A percentile compares a stretch with the other conserved stretches of the same genome.
Evolutionary conservation across 106 monocot genomes (phyloP).

Genomic region (Phalaenopsis aphrodite): DNA sequence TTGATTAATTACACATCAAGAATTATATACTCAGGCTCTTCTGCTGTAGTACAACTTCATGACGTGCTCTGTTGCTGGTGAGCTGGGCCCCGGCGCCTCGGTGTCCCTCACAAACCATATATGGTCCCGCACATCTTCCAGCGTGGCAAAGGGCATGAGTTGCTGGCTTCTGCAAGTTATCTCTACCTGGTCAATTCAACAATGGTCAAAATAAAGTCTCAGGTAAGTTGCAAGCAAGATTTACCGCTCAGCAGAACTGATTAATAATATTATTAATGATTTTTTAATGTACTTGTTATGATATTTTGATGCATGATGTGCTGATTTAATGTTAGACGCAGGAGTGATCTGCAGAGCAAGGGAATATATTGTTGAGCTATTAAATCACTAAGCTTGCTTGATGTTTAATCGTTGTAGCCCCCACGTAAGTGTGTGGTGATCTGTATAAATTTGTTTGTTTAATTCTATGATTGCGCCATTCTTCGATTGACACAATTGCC

Average conservation of each 20-base stretch:
- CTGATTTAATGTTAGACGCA: too few species aligned
- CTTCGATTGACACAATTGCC: too few species aligned
- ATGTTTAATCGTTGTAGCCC: neutral
- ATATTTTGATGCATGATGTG: too few species aligned
- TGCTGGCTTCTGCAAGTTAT: constrained; percentile 55
- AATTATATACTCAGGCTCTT: constrained; percentile 4
- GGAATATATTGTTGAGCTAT: neutral
- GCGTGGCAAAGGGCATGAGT: constrained; percentile 34
- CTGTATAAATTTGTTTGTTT: too few species aligned
- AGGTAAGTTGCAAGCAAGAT: too few species aligned
- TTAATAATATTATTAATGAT: too few species aligned
- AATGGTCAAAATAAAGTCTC: too few species aligned
- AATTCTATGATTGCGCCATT: too few species aligned
- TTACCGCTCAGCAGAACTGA: too few species aligned
- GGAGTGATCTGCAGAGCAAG: constrained; percentile 1
- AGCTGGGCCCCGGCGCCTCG: neutral
- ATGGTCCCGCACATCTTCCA: constrained; percentile 42
- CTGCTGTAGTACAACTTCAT: constrained; percentile 29
- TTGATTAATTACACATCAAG: constrained; percentile 8
- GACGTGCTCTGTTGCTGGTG: constrained; percentile 10
- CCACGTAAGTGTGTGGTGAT: too few species aligned
- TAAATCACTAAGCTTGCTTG: constrained; percentile 1
- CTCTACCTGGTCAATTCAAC: constrained; percentile 20
- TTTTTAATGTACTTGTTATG: too few species aligned
- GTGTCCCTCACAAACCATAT: constrained; percentile 25